Evolutionary conservation across 2,329 filamentous ascomycete species (phyloP), one percentile per base, ranked within the genome.

Genomic region (Ophiostoma angusticollis): DNA sequence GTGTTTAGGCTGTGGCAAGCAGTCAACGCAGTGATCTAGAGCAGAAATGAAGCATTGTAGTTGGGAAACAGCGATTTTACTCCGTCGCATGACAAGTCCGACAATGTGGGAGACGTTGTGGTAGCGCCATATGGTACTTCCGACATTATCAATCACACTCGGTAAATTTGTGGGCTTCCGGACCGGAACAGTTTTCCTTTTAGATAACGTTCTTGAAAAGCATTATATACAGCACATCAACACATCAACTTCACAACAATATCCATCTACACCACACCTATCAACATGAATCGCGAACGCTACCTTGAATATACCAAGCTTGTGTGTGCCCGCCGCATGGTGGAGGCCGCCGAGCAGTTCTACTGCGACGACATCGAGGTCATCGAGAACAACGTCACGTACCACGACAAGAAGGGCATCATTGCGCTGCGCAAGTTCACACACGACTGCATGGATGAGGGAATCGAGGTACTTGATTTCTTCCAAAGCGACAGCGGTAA

Each of bases 1-100:
- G 58, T 66, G 5, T 7, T 59, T 5, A 49, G 50, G 1, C 35
- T 65, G 21, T 65, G 60, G 59, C 39, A 36, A 4, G 43, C 47
- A 12, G 39, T 62, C 8, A 59, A 62, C 47, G 39, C 50, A 1
- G 51, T 53, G 41, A 50, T 57, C 12, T 60, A 62, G n/a, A n/a
- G n/a, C n/a, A n/a, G n/a, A n/a, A n/a, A n/a, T n/a, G n/a, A n/a
- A n/a, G n/a, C n/a, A n/a, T n/a, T n/a, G n/a, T n/a, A n/a, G n/a
- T n/a, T n/a, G n/a, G n/a, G n/a, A n/a, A n/a, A n/a, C n/a, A n/a
- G n/a, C n/a, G n/a, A n/a, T n/a, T n/a, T n/a, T n/a, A n/a, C n/a
- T n/a, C n/a, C n/a, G n/a, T n/a, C n/a, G n/a, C n/a, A n/a, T n/a
- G n/a, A n/a, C n/a, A n/a, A n/a, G n/a, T n/a, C n/a, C n/a, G n/a